Conservation (phyloP, 257 asterid genomes). For the Parsonsia alboflavescens region DNA sequence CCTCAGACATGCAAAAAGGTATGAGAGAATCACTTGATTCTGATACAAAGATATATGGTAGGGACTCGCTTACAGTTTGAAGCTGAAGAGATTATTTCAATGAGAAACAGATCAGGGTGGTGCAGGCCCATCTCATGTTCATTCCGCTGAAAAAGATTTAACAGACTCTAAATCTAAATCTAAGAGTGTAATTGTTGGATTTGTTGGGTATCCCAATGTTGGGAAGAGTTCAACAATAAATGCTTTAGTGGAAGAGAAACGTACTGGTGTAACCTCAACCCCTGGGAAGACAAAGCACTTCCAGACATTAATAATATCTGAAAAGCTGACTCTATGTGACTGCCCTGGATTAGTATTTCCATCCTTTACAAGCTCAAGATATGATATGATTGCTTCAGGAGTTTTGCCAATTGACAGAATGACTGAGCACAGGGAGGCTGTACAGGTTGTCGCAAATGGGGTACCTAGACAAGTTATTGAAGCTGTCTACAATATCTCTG, state of each 20-base stretch:
- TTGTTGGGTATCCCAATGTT: slow-evolving; percentile 96
- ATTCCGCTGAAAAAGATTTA: slow-evolving; percentile 25
- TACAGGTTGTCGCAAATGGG: slow-evolving; percentile 84
- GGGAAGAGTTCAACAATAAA: slow-evolving; percentile 99
- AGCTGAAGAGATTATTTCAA: slow-evolving; percentile 76
- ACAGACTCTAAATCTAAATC: slow-evolving; percentile 16
- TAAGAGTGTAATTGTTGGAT: slow-evolving; percentile 68
- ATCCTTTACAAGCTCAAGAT: slow-evolving; percentile 94
- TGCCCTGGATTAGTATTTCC: slow-evolving; percentile 98
- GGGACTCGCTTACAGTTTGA: slow-evolving; percentile 81
- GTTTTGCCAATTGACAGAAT: slow-evolving; percentile 87
- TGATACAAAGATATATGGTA: slow-evolving; percentile 58
- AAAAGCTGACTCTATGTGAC: slow-evolving; percentile 85
- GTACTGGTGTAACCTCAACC: slow-evolving; percentile 96
- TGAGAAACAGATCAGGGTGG: slow-evolving; percentile 35
- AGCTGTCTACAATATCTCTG: slow-evolving; percentile 57
- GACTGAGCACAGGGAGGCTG: slow-evolving; percentile 88
- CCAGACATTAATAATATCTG: slow-evolving; percentile 88
- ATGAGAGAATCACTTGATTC: slow-evolving; percentile 37
- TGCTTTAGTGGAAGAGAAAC: slow-evolving; percentile 89
- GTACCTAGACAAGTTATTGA: slow-evolving; percentile 70
- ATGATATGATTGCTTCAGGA: slow-evolving; percentile 96
- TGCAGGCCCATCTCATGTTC: slow-evolving; percentile 20
- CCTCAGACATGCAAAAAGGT: slow-evolving; percentile 25
- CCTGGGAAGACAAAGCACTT: slow-evolving; percentile 98